phyloP scores from a whole-genome alignment of 2,329 filamentous ascomycete species.

The Cladobotryum mycophilum region DNA sequence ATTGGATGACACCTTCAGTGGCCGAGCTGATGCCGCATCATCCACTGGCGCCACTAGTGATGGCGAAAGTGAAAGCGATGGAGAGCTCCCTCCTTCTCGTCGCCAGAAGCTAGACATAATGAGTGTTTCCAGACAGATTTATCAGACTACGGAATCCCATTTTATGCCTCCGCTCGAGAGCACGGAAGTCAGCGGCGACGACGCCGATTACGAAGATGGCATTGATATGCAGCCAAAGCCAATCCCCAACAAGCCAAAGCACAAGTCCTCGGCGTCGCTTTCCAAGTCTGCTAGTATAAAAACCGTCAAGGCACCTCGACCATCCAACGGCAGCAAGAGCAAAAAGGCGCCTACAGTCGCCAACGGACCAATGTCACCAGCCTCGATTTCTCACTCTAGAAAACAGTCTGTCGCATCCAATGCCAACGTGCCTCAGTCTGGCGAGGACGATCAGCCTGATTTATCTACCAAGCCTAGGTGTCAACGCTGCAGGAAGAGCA shows the following conservation, averaged over 20 bases:
- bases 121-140: conserved; percentile 40
- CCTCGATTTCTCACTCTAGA: conserved; percentile 65
- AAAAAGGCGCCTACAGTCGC: conserved; percentile 44
- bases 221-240: conserved; percentile 37
- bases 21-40: conserved; percentile 75
- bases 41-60: conserved; percentile 82
- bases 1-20: conserved; percentile 87
- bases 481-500: conserved; percentile 97
- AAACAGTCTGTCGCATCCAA: conserved; percentile 68
- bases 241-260: conserved; percentile 34
- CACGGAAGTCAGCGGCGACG: conserved; percentile 29
- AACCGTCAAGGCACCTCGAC: conserved; percentile 37
- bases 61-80: conserved; percentile 60
- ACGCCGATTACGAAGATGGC: conserved; percentile 28
- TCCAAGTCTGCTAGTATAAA: conserved; percentile 34
- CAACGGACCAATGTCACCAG: conserved; percentile 49
- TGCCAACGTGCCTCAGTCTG: conserved; percentile 42
- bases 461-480: conserved; percentile 93
- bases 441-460: conserved; percentile 84
- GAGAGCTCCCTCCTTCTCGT: conserved; percentile 53
- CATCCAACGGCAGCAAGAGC: conserved; percentile 33
- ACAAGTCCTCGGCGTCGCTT: conserved; percentile 29
- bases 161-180: conserved; percentile 48
- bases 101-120: conserved; percentile 49
- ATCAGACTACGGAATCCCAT: conserved; percentile 47